Conservation (phyloP, 2,329 filamentous ascomycete genomes). For the Aspergillus aculeatus region DNA sequence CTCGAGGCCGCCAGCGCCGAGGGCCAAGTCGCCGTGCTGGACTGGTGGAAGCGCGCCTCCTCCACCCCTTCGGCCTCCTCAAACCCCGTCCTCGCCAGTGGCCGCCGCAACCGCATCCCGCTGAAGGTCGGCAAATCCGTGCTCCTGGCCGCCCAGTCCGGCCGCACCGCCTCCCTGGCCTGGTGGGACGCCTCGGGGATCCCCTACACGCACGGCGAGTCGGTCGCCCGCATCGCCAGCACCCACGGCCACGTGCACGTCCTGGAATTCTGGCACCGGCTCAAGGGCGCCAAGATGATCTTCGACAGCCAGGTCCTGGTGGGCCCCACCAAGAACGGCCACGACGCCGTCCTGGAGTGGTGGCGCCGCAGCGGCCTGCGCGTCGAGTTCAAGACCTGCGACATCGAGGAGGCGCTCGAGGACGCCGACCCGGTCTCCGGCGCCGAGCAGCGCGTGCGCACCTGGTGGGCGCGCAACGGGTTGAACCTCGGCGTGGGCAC, state of each 20-base stretch:
- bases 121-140: constrained; percentile 83
- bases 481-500: constrained; percentile 78
- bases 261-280: constrained; percentile 75
- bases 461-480: constrained; percentile 87
- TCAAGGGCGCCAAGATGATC: constrained; percentile 73
- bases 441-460: constrained; percentile 69
- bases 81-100: not conserved
- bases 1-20: constrained; percentile 84
- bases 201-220: constrained; percentile 74
- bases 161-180: constrained; percentile 71
- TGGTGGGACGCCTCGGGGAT: constrained; percentile 89
- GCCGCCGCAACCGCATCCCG: constrained; percentile 37
- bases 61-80: constrained; percentile 48
- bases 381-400: constrained; percentile 91
- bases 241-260: constrained; percentile 82
- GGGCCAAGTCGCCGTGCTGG: constrained; percentile 79
- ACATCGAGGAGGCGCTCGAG: constrained; percentile 91
- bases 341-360: constrained; percentile 85
- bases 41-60: constrained; percentile 85
- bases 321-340: constrained; percentile 81
- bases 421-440: constrained; percentile 67
- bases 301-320: constrained; percentile 83
- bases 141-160: constrained; percentile 78
- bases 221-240: constrained; percentile 78
- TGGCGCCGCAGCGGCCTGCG: constrained; percentile 72